These are phyloP conservation scores for Dichotomopilus funicola DNA, from an alignment of 2,329 filamentous ascomycete genomes.

Conservation along the genomic window DNA sequence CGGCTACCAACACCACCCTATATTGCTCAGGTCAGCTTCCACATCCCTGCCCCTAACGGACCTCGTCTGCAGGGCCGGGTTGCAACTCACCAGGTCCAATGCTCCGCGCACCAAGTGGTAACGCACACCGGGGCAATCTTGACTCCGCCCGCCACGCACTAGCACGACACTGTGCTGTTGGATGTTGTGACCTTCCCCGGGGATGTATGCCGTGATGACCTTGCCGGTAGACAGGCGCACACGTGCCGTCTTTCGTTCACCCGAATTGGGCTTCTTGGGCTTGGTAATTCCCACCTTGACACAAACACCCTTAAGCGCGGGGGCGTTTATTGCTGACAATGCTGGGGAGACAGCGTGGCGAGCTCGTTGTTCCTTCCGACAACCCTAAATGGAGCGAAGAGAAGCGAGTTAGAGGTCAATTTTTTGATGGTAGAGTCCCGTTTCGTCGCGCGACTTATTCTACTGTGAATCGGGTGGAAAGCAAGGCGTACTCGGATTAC, in stretches of 20 bases:
- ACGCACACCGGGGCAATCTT: constrained; percentile 98
- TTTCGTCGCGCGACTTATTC: too few species aligned
- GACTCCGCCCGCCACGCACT: constrained; percentile 83
- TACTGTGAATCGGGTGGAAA: neutral
- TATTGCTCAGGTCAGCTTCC: constrained; percentile 7
- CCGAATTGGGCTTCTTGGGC: constrained; percentile 98
- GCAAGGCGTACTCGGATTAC: constrained; percentile 49
- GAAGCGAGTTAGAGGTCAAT: neutral
- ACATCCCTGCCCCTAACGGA: neutral
- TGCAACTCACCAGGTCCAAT: constrained; percentile 75
- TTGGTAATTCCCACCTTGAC: constrained; percentile 88
- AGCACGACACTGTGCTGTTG: constrained; percentile 98
- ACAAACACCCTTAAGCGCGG: constrained; percentile 91
- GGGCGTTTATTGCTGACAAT: constrained; percentile 59
- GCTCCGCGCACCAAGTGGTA: constrained; percentile 91
- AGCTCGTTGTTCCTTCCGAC: constrained; percentile 69
- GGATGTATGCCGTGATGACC: constrained; percentile 88
- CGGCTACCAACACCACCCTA: constrained; percentile 87
- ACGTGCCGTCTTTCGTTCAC: constrained; percentile 91
- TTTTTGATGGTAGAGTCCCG: too few species aligned
- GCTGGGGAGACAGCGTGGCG: constrained; percentile 87
- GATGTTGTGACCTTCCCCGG: constrained; percentile 96
- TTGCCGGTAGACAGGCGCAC: constrained; percentile 81
- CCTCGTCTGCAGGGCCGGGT: neutral
- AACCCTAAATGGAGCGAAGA: constrained; percentile 47